These are phyloP conservation scores for Anthracocystis setariae DNA, from an alignment of 1,284 basidiomycete genomes.

Conservation along the genomic window DNA sequence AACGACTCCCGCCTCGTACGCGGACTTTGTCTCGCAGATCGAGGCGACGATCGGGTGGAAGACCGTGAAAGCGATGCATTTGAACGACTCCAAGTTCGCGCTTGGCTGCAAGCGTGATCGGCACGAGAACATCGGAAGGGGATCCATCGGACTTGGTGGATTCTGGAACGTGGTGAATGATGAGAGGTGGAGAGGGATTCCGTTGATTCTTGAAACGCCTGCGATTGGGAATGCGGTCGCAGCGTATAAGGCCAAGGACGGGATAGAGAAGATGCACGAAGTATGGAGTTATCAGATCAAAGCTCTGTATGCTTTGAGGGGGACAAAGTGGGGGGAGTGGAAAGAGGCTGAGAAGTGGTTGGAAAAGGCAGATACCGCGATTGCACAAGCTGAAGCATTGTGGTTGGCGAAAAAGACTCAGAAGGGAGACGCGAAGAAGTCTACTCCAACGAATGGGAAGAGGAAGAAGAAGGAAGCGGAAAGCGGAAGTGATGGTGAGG, in stretches of 20 bases:
- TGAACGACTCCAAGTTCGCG: slow-evolving; percentile 82
- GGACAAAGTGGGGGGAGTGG: slow-evolving; percentile 42
- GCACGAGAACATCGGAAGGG: slow-evolving; percentile 86
- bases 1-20: slow-evolving; percentile 71
- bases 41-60: slow-evolving; percentile 76
- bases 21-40: slow-evolving; percentile 72
- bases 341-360: slow-evolving; percentile 26
- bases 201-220: slow-evolving; percentile 84
- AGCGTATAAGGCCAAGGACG: slow-evolving; percentile 27
- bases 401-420: slow-evolving; percentile 15
- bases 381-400: slow-evolving; percentile 14
- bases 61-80: slow-evolving; percentile 79
- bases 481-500: slow-evolving; percentile 8
- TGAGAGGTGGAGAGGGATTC: slow-evolving; percentile 76
- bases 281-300: slow-evolving; percentile 74
- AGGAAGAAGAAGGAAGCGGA: slow-evolving; percentile 8
- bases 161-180: slow-evolving; percentile 80
- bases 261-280: slow-evolving; percentile 68
- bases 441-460: background rate
- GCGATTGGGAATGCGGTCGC: slow-evolving; percentile 19
- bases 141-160: slow-evolving; percentile 75
- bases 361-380: slow-evolving; percentile 11
- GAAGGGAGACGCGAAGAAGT: slow-evolving; percentile 4
- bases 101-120: slow-evolving; percentile 78
- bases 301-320: slow-evolving; percentile 70